Percentiles rank a stretch among this genome's conserved stretches.
These are phyloP conservation scores for Chlamydomonas applanata DNA, from an alignment of 139 green algal genomes.

Conservation along the genomic window DNA sequence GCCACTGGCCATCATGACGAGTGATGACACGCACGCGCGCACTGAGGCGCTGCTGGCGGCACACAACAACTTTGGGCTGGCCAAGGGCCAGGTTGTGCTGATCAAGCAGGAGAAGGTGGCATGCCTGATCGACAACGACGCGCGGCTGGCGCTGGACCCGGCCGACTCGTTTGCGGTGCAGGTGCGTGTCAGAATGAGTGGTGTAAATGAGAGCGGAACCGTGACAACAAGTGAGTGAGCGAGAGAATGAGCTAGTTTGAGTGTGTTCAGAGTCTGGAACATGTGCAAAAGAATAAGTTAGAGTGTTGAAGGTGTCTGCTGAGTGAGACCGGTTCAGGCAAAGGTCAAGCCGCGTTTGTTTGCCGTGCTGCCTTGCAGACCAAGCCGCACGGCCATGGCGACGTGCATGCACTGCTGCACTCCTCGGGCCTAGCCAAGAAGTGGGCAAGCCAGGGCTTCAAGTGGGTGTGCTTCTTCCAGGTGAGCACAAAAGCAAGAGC, in stretches of 20 bases:
- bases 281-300: too few relatives aligned
- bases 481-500: too few relatives aligned
- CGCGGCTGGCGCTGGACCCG: slow-evolving; percentile 77
- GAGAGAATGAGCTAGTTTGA: too few relatives aligned
- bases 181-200: slow-evolving; percentile 9
- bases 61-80: slow-evolving; percentile 87
- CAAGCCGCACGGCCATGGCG: slow-evolving; percentile 98
- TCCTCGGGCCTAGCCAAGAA: slow-evolving; percentile 59
- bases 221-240: too few relatives aligned
- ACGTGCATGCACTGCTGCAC: slow-evolving; percentile 95
- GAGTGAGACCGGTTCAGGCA: too few relatives aligned
- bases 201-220: too few relatives aligned
- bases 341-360: too few relatives aligned
- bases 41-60: slow-evolving; percentile 81
- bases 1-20: slow-evolving; percentile 98
- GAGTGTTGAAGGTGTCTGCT: neutral
- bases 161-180: slow-evolving; percentile 60
- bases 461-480: slow-evolving; percentile 98
- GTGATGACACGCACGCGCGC: slow-evolving; percentile 90
- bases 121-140: slow-evolving; percentile 89
- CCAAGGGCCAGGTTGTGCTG: slow-evolving; percentile 70
- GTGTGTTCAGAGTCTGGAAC: too few relatives aligned
- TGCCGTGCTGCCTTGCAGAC: slow-evolving; percentile 60
- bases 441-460: slow-evolving; percentile 72
- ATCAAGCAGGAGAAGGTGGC: slow-evolving; percentile 99